phyloP scores from a whole-genome alignment of 2,329 filamentous ascomycete genomes.

The Pseudovirgaria hyperparasitica region DNA sequence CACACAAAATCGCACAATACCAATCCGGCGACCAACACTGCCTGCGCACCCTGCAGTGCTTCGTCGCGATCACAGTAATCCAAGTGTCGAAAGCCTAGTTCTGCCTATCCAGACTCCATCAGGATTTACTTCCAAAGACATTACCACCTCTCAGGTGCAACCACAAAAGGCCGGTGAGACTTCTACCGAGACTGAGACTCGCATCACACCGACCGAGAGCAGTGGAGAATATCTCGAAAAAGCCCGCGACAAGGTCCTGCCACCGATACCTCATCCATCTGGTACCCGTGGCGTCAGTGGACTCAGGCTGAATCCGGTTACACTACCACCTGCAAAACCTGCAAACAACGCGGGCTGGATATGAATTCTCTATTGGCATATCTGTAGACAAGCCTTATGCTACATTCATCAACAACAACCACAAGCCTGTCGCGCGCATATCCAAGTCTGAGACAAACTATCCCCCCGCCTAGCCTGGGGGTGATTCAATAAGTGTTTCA shows the following conservation, averaged over 20 bases:
- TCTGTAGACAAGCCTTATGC: too few relatives aligned
- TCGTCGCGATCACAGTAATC: conserved; percentile 13
- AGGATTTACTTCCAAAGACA: conserved; percentile 7
- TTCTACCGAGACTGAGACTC: conserved; percentile 1
- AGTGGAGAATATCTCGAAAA: conserved; percentile 18
- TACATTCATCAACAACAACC: too few relatives aligned
- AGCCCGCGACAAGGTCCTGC: conserved; percentile 21
- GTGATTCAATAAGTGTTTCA: too few relatives aligned
- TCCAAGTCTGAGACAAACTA: too few relatives aligned
- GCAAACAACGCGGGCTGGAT: conserved; percentile 1
- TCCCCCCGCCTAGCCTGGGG: too few relatives aligned
- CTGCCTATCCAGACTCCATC: conserved; percentile 19
- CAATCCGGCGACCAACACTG: too few relatives aligned
- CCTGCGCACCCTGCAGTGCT: conserved; percentile 9
- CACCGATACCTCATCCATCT: conserved; percentile 13
- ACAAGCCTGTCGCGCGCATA: too few relatives aligned
- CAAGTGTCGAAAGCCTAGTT: conserved; percentile 14
- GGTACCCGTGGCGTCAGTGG: conserved; percentile 12
- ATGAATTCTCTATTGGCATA: too few relatives aligned
- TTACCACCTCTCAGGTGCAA: background rate
- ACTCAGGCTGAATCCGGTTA: conserved; percentile 22
- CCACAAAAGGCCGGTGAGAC: conserved; percentile 1
- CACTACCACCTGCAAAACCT: conserved; percentile 9
- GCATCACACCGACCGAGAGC: conserved; percentile 11
- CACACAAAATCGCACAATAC: conserved; percentile 8